phyloP scores from a whole-genome alignment of 108 stramenopile genomes.

The Parietichytrium sp. region DNA sequence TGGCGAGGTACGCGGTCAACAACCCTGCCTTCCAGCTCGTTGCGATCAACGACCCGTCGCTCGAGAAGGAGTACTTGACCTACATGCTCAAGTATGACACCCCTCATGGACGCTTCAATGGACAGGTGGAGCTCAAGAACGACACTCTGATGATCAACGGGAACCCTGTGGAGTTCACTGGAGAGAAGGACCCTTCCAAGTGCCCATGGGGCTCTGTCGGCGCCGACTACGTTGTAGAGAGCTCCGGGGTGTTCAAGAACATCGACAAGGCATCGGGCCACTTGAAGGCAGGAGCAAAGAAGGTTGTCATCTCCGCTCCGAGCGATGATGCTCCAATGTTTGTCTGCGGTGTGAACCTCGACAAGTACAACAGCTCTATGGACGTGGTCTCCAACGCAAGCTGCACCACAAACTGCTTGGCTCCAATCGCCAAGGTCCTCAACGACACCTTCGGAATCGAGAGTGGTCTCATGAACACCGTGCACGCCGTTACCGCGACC shows the following conservation, averaged over 20 bases:
- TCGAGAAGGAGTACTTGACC: slow-evolving; percentile 64
- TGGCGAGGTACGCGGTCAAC: slow-evolving; percentile 84
- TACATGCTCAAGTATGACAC: slow-evolving; percentile 94
- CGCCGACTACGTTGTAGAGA: slow-evolving; percentile 92
- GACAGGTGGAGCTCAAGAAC: slow-evolving; percentile 64
- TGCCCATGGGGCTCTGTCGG: slow-evolving; percentile 87
- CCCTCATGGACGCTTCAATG: slow-evolving; percentile 80
- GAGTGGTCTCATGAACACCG: slow-evolving; percentile 97
- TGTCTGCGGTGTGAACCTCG: slow-evolving; percentile 93
- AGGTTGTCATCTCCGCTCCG: slow-evolving; percentile 96
- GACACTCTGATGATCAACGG: slow-evolving; percentile 56
- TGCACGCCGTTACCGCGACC: slow-evolving; percentile 97
- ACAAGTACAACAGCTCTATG: slow-evolving; percentile 81
- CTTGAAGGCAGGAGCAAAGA: slow-evolving; percentile 89
- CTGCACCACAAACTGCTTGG: slow-evolving; percentile 98
- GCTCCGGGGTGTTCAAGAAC: slow-evolving; percentile 90
- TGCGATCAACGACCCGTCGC: slow-evolving; percentile 83
- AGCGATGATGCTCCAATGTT: slow-evolving; percentile 96
- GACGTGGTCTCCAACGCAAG: slow-evolving; percentile 97
- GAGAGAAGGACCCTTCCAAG: slow-evolving; percentile 87
- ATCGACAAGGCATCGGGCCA: slow-evolving; percentile 77
- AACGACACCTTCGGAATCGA: slow-evolving; percentile 93
- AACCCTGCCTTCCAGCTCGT: slow-evolving; percentile 85
- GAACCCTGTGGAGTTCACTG: slow-evolving; percentile 79
- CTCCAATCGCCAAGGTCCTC: slow-evolving; percentile 95